A percentile compares a stretch with the other conserved stretches of the same genome.
Evolutionary conservation across 1,284 basidiomycete genomes (phyloP).

Genomic region (Rhodotorula sp.): DNA sequence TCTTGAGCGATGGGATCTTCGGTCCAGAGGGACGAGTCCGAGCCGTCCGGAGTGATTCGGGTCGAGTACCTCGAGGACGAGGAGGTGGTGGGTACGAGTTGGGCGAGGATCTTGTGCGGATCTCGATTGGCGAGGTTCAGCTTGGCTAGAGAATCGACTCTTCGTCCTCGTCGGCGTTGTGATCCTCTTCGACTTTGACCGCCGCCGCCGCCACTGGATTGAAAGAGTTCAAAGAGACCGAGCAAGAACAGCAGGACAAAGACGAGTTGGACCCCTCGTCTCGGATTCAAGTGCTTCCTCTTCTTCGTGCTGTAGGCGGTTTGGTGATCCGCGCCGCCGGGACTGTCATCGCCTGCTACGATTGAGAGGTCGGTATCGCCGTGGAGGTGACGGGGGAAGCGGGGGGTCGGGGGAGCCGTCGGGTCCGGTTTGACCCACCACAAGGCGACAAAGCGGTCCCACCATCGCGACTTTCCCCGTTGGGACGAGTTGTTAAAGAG

Average conservation of each 20-base stretch:
- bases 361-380: slow-evolving; percentile 2
- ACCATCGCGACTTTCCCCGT: not conserved
- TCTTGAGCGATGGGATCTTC: not conserved
- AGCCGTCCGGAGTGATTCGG: not conserved
- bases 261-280: slow-evolving; percentile 1
- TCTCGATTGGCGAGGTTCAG: not conserved
- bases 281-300: not conserved
- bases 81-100: not conserved
- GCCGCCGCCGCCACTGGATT: no score
- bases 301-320: no score
- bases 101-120: slow-evolving; percentile 15
- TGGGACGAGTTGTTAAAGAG: no score
- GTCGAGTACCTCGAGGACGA: not conserved
- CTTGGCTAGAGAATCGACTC: no score
- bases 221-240: slow-evolving; percentile 15
- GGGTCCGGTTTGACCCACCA: slow-evolving; percentile 5
- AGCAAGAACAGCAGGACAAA: slow-evolving; percentile 17
- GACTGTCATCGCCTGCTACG: not conserved
- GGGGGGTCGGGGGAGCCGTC: not conserved
- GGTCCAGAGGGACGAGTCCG: slow-evolving; percentile 13
- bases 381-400: not conserved
- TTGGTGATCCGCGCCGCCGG: not conserved
- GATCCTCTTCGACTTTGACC: no score
- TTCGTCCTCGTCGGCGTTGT: not conserved
- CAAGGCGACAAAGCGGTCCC: slow-evolving; percentile 5